phyloP scores from a whole-genome alignment of 164 flowering plant species.

The Vitis rupestris region DNA sequence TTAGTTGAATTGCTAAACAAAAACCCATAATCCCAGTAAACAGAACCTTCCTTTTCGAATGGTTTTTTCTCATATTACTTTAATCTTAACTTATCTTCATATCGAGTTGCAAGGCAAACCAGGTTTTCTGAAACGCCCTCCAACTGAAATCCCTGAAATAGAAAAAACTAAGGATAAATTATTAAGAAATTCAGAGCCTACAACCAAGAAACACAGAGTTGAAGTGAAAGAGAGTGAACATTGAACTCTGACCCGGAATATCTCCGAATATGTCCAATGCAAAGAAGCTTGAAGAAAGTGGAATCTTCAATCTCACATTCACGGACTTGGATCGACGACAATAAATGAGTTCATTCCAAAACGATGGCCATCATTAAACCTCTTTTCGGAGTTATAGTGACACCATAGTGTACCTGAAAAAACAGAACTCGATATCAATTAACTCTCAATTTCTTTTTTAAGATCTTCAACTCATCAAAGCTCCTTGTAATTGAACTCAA shows the following conservation, averaged over 20 bases:
- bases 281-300: not conserved
- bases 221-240: too few relatives aligned
- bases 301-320: conserved; percentile 16
- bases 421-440: not conserved
- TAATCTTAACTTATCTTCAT: not conserved
- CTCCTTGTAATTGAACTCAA: not conserved
- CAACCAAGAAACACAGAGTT: too few relatives aligned
- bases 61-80: not conserved
- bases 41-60: not conserved
- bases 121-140: not conserved
- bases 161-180: not conserved
- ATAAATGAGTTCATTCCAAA: conserved; percentile 32
- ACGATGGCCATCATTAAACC: conserved; percentile 6
- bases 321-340: conserved; percentile 31
- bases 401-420: not conserved
- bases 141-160: conserved; percentile 6
- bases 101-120: not conserved
- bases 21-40: not conserved
- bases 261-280: too few relatives aligned
- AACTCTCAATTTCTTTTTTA: not conserved
- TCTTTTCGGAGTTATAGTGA: not conserved
- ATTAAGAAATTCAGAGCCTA: not conserved
- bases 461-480: not conserved
- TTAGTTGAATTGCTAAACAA: not conserved
- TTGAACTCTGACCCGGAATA: conserved; percentile 4